Conservation (phyloP, 495 filamentous ascomycete species). For the Chaetomidium leptoderma region DNA sequence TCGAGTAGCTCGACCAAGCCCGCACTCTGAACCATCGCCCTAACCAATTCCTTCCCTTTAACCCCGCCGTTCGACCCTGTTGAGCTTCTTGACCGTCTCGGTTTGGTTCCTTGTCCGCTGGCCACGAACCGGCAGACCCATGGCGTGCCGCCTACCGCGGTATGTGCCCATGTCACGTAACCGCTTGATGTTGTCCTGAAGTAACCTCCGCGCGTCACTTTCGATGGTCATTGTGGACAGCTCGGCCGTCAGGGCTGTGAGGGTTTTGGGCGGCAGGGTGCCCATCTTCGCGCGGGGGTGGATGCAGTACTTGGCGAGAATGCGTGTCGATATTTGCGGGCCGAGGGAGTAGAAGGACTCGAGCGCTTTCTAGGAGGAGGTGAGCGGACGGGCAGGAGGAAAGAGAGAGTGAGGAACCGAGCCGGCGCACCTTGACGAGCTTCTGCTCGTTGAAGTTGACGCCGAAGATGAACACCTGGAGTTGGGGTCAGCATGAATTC, state of each 20-base stretch:
- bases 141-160: constrained; percentile 83
- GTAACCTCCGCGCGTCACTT: constrained; percentile 71
- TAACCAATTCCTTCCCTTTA: constrained; percentile 26
- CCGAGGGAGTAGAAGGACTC: constrained; percentile 89
- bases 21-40: neutral
- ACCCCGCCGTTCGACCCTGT: constrained; percentile 66
- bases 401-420: constrained; percentile 2
- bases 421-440: constrained; percentile 70
- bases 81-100: constrained; percentile 70
- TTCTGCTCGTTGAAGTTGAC: constrained; percentile 77
- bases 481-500: neutral
- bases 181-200: constrained; percentile 79
- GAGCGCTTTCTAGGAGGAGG: constrained; percentile 65
- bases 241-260: constrained; percentile 75
- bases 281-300: constrained; percentile 74
- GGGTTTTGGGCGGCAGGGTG: constrained; percentile 62
- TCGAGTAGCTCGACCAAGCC: neutral
- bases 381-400: neutral
- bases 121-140: constrained; percentile 80
- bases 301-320: constrained; percentile 84
- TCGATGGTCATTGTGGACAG: constrained; percentile 91
- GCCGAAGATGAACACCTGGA: constrained; percentile 77
- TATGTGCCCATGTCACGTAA: constrained; percentile 89
- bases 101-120: constrained; percentile 85
- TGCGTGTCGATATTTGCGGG: constrained; percentile 58